phyloP scores from a whole-genome alignment of 1,139 yeast genomes.

The Saccharomyces hybrid region DNA sequence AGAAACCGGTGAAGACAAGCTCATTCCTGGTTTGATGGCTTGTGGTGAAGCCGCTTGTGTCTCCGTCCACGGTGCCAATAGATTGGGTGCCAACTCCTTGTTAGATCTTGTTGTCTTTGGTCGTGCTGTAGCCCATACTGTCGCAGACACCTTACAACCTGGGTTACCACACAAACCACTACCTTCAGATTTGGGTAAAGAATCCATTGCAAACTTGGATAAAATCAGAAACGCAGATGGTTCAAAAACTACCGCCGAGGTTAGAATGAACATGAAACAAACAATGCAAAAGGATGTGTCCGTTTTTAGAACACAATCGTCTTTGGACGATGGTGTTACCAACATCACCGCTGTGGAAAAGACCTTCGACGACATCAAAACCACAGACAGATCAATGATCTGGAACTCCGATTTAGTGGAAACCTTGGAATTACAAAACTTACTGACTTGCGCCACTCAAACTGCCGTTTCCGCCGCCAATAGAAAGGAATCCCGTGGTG shows the following conservation, averaged over 20 bases:
- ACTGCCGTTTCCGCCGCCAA: slow-evolving; percentile 92
- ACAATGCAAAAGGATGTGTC: slow-evolving; percentile 97
- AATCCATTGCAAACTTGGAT: slow-evolving; percentile 87
- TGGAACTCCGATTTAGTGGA: slow-evolving; percentile 98
- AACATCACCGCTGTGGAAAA: slow-evolving; percentile 71
- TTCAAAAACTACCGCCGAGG: slow-evolving; percentile 71
- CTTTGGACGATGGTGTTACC: slow-evolving; percentile 85
- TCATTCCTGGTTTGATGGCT: slow-evolving; percentile 90
- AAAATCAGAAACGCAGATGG: slow-evolving; percentile 80
- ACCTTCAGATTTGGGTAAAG: slow-evolving; percentile 80
- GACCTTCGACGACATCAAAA: slow-evolving; percentile 64
- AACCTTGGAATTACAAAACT: slow-evolving; percentile 91
- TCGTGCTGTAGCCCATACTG: slow-evolving; percentile 94
- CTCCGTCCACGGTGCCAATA: slow-evolving; percentile 98
- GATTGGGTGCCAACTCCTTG: slow-evolving; percentile 98
- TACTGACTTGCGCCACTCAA: slow-evolving; percentile 94
- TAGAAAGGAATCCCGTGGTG: slow-evolving; percentile 97
- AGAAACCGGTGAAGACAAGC: slow-evolving; percentile 74
- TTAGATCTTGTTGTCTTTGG: slow-evolving; percentile 96
- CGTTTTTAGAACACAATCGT: slow-evolving; percentile 90
- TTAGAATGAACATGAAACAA: slow-evolving; percentile 88
- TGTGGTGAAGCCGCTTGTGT: slow-evolving; percentile 99
- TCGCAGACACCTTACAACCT: slow-evolving; percentile 77
- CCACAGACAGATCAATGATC: slow-evolving; percentile 94
- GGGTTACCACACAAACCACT: slow-evolving; percentile 76